Evolutionary conservation across 495 filamentous ascomycete species (phyloP).

Genomic region (Daldinia grandis): DNA sequence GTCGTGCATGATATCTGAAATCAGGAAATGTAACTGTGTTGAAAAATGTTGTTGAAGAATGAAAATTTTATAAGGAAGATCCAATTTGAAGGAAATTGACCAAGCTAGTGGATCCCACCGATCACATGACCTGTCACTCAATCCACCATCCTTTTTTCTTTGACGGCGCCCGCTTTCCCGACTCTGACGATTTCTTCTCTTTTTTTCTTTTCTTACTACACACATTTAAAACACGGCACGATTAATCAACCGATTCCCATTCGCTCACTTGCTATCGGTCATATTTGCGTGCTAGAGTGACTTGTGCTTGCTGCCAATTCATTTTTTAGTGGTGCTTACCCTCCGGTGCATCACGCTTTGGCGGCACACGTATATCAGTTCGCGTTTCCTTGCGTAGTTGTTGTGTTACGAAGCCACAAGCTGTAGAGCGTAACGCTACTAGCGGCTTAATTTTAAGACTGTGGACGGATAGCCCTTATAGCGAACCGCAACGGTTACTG

Average conservation of each 20-base stretch:
- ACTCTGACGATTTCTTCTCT: conserved; percentile 25
- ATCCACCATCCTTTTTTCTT: conserved; percentile 2
- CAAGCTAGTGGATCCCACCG: neutral
- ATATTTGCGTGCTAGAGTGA: conserved; percentile 60
- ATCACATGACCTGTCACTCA: conserved; percentile 20
- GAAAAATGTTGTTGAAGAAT: conserved; percentile 11
- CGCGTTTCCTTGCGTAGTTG: neutral
- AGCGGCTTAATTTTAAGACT: neutral
- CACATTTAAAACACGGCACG: conserved; percentile 54
- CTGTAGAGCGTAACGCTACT: neutral
- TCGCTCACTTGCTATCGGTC: conserved; percentile 58
- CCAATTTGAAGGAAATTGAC: conserved; percentile 19
- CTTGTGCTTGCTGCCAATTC: conserved; percentile 41
- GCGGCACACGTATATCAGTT: conserved; percentile 32
- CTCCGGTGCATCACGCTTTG: conserved; percentile 37
- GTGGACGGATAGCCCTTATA: neutral
- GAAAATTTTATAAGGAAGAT: neutral
- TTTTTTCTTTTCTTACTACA: conserved; percentile 51
- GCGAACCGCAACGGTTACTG: neutral
- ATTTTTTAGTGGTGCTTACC: conserved; percentile 29
- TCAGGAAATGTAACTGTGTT: neutral
- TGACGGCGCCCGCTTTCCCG: neutral
- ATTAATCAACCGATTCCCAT: conserved; percentile 62
- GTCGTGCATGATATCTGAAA: neutral
- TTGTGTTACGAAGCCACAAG: neutral